A percentile compares a stretch with the other conserved stretches of the same genome.
phyloP scores from a whole-genome alignment of 2,329 filamentous ascomycete species.

The Ophiocordyceps robertsii region DNA sequence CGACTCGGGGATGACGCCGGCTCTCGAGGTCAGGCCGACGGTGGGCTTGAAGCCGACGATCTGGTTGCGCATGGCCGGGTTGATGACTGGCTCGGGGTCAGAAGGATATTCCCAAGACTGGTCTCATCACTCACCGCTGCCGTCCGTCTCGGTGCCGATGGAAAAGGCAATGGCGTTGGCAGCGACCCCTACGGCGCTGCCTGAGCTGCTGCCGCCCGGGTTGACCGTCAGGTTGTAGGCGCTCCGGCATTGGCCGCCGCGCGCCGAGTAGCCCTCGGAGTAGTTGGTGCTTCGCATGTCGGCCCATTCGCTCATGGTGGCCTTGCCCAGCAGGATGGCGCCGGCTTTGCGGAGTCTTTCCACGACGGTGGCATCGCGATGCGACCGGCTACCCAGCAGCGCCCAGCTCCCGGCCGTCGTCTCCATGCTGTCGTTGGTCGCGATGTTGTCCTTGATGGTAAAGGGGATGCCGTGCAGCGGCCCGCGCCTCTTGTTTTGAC shows the following conservation, averaged over 20 bases:
- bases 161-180: slow-evolving; percentile 50
- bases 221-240: slow-evolving; percentile 57
- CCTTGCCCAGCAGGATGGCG: slow-evolving; percentile 58
- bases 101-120: too few species aligned
- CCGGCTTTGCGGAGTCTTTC: slow-evolving; percentile 47
- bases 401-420: slow-evolving; percentile 61
- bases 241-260: slow-evolving; percentile 50
- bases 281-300: slow-evolving; percentile 56
- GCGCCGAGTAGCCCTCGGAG: slow-evolving; percentile 52
- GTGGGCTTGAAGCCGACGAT: slow-evolving; percentile 67
- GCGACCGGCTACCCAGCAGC: slow-evolving; percentile 50
- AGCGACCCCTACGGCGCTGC: slow-evolving; percentile 50
- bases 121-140: slow-evolving; percentile 29
- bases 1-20: slow-evolving; percentile 50
- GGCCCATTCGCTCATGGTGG: slow-evolving; percentile 61
- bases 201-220: slow-evolving; percentile 56
- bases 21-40: slow-evolving; percentile 55
- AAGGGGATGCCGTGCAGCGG: slow-evolving; percentile 66
- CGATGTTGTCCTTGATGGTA: slow-evolving; percentile 62
- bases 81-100: too few species aligned
- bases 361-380: slow-evolving; percentile 55
- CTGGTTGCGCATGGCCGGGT: slow-evolving; percentile 54
- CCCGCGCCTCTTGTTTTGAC: slow-evolving; percentile 40
- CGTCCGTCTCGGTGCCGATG: slow-evolving; percentile 64
- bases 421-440: slow-evolving; percentile 54